These are phyloP conservation scores for Coelastrella sp. DNA, from an alignment of 139 green algal genomes.

Conservation along the genomic window DNA sequence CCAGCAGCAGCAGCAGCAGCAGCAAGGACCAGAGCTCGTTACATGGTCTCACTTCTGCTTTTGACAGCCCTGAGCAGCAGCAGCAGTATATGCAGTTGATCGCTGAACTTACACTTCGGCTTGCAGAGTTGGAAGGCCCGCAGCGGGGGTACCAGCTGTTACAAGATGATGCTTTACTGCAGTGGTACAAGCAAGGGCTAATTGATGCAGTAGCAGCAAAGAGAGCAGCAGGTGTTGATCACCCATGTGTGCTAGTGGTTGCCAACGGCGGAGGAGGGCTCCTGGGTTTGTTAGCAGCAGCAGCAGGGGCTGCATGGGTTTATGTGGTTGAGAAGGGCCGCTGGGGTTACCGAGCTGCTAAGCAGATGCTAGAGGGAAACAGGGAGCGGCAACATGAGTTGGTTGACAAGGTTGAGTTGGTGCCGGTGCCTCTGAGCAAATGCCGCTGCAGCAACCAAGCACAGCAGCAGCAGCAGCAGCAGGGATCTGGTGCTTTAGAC, in stretches of 20 bases:
- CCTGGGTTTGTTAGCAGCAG: conserved; percentile 29
- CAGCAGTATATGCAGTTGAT: conserved; percentile 28
- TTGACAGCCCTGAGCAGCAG: conserved; percentile 13
- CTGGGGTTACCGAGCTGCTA: too few species aligned
- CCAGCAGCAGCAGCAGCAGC: conserved; percentile 23
- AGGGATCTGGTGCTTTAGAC: too few species aligned
- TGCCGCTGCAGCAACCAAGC: background rate
- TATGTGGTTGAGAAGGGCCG: background rate
- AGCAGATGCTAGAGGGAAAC: too few species aligned
- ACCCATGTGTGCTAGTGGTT: conserved; percentile 27
- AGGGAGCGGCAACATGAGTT: background rate
- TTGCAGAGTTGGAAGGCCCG: conserved; percentile 33
- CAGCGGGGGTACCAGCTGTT: background rate
- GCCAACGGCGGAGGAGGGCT: conserved; percentile 9
- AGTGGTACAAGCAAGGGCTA: conserved; percentile 12
- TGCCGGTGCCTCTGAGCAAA: background rate
- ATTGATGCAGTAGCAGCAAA: background rate
- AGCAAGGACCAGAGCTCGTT: background rate
- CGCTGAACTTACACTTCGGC: background rate
- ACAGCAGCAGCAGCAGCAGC: too few species aligned
- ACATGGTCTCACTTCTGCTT: background rate
- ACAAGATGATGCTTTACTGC: background rate
- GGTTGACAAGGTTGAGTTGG: too few species aligned
- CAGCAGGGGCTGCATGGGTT: conserved; percentile 15
- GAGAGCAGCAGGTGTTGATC: background rate